Evolutionary conservation across 371 early-diverging fungal genomes (phyloP), one percentile per base, ranked within the genome.

Genomic region (Mortierella sp.): DNA sequence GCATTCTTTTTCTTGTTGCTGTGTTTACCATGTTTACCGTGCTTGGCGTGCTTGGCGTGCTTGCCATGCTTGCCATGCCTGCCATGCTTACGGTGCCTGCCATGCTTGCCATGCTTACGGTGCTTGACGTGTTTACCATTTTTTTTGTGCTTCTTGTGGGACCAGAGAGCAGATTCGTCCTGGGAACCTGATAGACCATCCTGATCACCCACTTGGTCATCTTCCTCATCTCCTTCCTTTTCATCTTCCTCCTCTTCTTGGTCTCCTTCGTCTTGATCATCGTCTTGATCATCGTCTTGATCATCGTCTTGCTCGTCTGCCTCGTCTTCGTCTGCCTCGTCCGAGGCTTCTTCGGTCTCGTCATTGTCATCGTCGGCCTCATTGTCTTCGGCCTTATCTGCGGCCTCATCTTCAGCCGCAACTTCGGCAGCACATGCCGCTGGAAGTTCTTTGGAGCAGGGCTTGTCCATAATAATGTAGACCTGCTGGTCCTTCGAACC

Each of bases 371-470:
- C 37, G 9, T 37, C 37, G 37, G 37, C 37, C 9, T 37, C 37
- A n/a, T n/a, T n/a, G 3, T 37, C 37, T 5, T 37, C 37, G 9
- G 37, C 37, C 37, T 37, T 37, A 37, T 37, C 37, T 37, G 37
- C 3, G 37, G 37, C 37, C 37, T 37, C 37, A 5, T 37, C 37
- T 7, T 12, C 65, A 21, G 30, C n/a, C 16, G 45, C 57, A 23
- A 16, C 26, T n/a, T 29, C 57, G 7, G 43, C 25, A 23, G 58
- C 6, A 47, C 37, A 56, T 25, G 21, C 21, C 23, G 23, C 14
- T 12, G 64, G 64, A 1, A 46, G 64, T 1, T 45, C 45, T n/a
- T 56, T 64, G 46, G 65, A 72, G 62, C 72, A 72, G 12, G 72
- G 72, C 26, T 16, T 7, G 23, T 45, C 61, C 66, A 66, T 66